These are phyloP conservation scores for Sclerotinia sclerotiorum DNA, from an alignment of 2,329 filamentous ascomycete genomes.

Conservation along the genomic window DNA sequence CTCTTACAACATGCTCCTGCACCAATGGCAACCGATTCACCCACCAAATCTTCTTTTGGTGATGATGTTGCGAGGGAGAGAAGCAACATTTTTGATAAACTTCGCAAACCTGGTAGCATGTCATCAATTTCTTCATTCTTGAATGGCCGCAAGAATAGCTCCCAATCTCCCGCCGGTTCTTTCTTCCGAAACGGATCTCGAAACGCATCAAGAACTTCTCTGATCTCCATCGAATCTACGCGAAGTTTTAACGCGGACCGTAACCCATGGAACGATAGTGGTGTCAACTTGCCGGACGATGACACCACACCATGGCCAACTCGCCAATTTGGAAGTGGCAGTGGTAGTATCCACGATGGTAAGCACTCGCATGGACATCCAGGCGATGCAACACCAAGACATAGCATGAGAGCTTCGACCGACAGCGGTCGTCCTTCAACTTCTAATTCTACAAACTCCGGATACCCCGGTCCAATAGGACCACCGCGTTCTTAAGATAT, in stretches of 20 bases:
- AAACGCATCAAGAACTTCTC: conserved; percentile 90
- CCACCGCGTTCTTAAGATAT: conserved; percentile 67
- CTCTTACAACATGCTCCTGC: conserved; percentile 88
- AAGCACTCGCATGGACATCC: conserved; percentile 64
- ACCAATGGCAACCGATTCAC: conserved; percentile 79
- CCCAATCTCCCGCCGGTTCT: conserved; percentile 74
- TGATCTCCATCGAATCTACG: conserved; percentile 93
- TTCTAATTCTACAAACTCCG: conserved; percentile 92
- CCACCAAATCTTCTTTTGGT: conserved; percentile 79
- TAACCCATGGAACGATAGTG: conserved; percentile 97
- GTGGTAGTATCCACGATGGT: conserved; percentile 55
- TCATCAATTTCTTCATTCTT: conserved; percentile 95
- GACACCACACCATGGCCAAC: conserved; percentile 64
- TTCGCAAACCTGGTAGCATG: conserved; percentile 93
- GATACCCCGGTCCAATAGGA: conserved; percentile 91
- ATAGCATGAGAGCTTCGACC: conserved; percentile 79
- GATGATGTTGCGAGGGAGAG: conserved; percentile 79
- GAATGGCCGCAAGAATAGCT: conserved; percentile 91
- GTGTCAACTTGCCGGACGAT: conserved; percentile 89
- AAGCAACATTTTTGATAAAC: conserved; percentile 82
- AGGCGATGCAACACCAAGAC: conserved; percentile 81
- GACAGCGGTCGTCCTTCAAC: conserved; percentile 91
- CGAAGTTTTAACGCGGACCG: conserved; percentile 87
- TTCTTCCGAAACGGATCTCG: conserved; percentile 90
- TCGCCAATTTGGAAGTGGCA: conserved; percentile 66